Conservation (phyloP, 2,329 filamentous ascomycete genomes). For the Emergomyces pasteurianus region DNA sequence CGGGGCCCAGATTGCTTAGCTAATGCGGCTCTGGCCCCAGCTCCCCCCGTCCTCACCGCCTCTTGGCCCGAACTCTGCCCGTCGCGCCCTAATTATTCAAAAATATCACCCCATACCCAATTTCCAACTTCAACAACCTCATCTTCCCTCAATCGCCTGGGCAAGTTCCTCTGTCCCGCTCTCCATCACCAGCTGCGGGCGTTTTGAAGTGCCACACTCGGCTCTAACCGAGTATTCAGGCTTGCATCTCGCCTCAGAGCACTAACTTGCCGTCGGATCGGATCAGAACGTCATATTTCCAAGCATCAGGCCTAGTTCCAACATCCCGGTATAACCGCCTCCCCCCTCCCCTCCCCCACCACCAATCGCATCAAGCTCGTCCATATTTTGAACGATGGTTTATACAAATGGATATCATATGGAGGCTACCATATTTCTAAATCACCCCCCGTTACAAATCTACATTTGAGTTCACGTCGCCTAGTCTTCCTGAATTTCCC, state of each 20-base stretch:
- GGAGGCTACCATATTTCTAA: conserved; percentile 3
- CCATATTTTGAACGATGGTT: conserved; percentile 1
- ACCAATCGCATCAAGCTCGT: background rate
- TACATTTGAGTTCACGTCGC: background rate
- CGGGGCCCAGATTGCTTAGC: background rate
- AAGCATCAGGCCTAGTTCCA: background rate
- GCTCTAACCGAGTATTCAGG: background rate
- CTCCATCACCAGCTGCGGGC: background rate
- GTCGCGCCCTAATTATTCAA: background rate
- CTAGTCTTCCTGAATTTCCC: background rate
- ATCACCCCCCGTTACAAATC: background rate
- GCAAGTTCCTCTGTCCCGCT: background rate
- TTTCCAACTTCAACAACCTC: background rate
- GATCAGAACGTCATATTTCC: background rate
- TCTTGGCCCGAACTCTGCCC: conserved; percentile 7
- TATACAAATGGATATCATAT: conserved; percentile 4
- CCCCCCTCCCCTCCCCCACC: too few species aligned
- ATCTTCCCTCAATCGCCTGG: background rate
- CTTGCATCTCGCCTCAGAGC: background rate
- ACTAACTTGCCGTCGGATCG: background rate
- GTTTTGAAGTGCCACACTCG: background rate
- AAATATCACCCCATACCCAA: too few species aligned
- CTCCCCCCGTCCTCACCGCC: conserved; percentile 7
- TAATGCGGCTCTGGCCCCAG: conserved; percentile 3
- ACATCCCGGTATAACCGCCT: background rate